phyloP scores from a whole-genome alignment of 1,284 basidiomycete genomes.

The Anthracocystis panici-leucophaei region DNA sequence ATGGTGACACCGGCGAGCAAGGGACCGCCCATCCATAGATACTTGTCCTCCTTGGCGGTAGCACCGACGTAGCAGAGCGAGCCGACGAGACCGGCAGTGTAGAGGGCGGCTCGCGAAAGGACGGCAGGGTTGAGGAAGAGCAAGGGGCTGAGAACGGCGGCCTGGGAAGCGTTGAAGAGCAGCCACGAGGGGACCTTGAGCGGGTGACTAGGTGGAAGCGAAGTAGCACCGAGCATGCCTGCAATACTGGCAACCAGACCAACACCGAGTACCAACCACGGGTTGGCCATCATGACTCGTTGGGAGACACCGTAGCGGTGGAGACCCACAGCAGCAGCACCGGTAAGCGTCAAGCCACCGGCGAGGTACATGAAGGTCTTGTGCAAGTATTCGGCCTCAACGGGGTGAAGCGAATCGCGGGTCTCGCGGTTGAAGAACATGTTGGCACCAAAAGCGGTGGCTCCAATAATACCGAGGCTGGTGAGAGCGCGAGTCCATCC shows the following conservation, averaged over 20 bases:
- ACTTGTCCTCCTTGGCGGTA: slow-evolving; percentile 87
- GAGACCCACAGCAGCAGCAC: slow-evolving; percentile 80
- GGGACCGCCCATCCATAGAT: slow-evolving; percentile 80
- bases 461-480: slow-evolving; percentile 65
- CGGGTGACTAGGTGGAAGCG: slow-evolving; percentile 63
- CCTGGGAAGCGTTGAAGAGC: slow-evolving; percentile 86
- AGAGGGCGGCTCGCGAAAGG: slow-evolving; percentile 87
- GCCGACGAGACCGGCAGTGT: slow-evolving; percentile 87
- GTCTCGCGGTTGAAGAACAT: slow-evolving; percentile 68
- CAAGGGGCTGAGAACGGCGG: slow-evolving; percentile 76
- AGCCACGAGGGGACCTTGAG: slow-evolving; percentile 70
- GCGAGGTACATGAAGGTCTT: slow-evolving; percentile 87
- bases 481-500: slow-evolving; percentile 63
- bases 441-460: slow-evolving; percentile 64
- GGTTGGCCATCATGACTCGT: slow-evolving; percentile 84
- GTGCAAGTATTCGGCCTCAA: slow-evolving; percentile 75
- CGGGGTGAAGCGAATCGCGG: slow-evolving; percentile 55
- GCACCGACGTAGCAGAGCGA: slow-evolving; percentile 85
- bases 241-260: slow-evolving; percentile 76
- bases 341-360: slow-evolving; percentile 81
- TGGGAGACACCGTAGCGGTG: slow-evolving; percentile 81
- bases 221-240: slow-evolving; percentile 69
- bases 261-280: slow-evolving; percentile 85
- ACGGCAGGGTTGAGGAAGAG: slow-evolving; percentile 88
- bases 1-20: slow-evolving; percentile 82